Conservation (phyloP, 2,329 filamentous ascomycete species). For the Emericellopsis cladophorae region DNA sequence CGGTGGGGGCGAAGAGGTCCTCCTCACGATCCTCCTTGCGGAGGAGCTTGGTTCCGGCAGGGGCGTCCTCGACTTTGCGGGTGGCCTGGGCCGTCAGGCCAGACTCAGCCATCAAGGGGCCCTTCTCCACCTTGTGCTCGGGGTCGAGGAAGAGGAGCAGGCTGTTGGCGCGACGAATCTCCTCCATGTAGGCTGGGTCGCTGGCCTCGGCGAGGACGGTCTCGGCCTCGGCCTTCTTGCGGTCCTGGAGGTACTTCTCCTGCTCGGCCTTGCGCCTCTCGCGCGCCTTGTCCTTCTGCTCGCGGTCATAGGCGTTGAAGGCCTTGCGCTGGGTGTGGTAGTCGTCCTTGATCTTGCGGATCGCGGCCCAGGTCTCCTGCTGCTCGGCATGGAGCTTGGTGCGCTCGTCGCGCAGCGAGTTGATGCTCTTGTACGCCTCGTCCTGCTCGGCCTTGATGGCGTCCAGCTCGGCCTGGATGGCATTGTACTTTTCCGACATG, state of each 20-base stretch:
- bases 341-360: conserved; percentile 80
- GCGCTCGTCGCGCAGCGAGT: conserved; percentile 72
- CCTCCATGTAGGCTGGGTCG: conserved; percentile 79
- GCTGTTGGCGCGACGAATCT: conserved; percentile 80
- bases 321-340: conserved; percentile 76
- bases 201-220: conserved; percentile 69
- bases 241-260: conserved; percentile 57
- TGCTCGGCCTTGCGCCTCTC: conserved; percentile 77
- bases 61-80: conserved; percentile 74
- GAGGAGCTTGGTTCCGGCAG: conserved; percentile 70
- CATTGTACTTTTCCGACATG: conserved; percentile 73
- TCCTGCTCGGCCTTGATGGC: conserved; percentile 86
- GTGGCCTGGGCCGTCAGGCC: conserved; percentile 68
- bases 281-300: conserved; percentile 61
- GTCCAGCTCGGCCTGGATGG: conserved; percentile 80
- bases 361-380: conserved; percentile 69
- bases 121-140: conserved; percentile 52
- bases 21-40: conserved; percentile 85
- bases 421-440: conserved; percentile 77
- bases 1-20: conserved; percentile 61
- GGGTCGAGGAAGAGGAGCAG: conserved; percentile 90
- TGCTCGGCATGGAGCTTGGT: conserved; percentile 74
- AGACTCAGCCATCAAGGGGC: conserved; percentile 48
- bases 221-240: conserved; percentile 64
- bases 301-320: conserved; percentile 71